These are phyloP conservation scores for Diddensiella caesifluorescens DNA, from an alignment of 805 yeast species.

Conservation along the genomic window DNA sequence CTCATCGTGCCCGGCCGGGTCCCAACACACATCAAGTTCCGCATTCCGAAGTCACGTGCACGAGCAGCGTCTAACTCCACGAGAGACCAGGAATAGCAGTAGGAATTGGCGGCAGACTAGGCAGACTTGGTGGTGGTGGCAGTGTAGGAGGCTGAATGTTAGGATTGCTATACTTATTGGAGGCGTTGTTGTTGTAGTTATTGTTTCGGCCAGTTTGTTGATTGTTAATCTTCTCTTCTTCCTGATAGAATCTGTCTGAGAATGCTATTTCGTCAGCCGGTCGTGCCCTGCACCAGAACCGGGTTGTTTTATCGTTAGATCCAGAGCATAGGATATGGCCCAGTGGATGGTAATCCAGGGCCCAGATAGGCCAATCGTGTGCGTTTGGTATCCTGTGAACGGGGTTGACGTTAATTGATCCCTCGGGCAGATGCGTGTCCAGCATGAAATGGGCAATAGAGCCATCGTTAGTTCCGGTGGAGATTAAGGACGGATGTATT, in stretches of 20 bases:
- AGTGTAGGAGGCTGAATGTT: no score
- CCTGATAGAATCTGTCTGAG: constrained; percentile 75
- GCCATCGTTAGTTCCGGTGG: constrained; percentile 89
- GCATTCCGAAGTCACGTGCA: not conserved
- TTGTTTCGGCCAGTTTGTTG: no score
- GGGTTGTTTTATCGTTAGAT: constrained; percentile 84
- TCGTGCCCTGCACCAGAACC: constrained; percentile 92
- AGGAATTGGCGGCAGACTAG: constrained; percentile 1
- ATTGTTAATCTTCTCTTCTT: constrained; percentile 33
- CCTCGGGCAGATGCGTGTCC: constrained; percentile 36
- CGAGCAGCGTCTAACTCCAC: not conserved
- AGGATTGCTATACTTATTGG: no score
- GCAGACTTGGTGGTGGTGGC: constrained; percentile 1
- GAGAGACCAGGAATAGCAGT: constrained; percentile 12
- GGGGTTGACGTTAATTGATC: constrained; percentile 30
- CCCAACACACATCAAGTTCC: no score
- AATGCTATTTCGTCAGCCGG: constrained; percentile 83
- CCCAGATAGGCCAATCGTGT: constrained; percentile 88
- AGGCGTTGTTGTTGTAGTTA: no score
- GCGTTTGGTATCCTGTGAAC: constrained; percentile 68
- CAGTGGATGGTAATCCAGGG: constrained; percentile 86
- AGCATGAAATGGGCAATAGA: constrained; percentile 70
- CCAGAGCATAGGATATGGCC: constrained; percentile 92
- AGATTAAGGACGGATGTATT: constrained; percentile 65
- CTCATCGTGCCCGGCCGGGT: no score